A percentile compares a stretch with the other conserved stretches of the same genome.
Evolutionary conservation across 148 eudicot genomes (phyloP).

Genomic region (Agrostemma githago): DNA sequence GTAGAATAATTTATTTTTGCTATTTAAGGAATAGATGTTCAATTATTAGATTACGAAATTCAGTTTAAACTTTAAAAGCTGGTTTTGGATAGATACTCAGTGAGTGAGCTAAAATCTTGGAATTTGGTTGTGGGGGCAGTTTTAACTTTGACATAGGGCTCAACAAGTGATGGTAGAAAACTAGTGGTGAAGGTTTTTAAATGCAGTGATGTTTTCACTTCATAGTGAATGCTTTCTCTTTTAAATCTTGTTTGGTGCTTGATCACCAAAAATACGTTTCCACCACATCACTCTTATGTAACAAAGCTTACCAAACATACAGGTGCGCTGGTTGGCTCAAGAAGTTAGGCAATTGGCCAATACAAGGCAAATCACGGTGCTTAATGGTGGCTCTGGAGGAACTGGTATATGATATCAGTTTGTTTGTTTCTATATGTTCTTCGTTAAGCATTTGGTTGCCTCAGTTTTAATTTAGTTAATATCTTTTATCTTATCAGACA

Average conservation of each 20-base stretch:
- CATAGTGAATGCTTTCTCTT: not conserved
- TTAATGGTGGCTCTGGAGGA: constrained; percentile 60
- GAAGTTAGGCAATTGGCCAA: constrained; percentile 75
- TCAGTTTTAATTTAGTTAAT: constrained; percentile 9
- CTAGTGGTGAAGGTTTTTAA: too few relatives aligned
- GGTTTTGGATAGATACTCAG: too few relatives aligned
- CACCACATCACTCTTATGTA: not conserved
- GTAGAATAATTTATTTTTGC: too few relatives aligned
- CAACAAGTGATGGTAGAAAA: too few relatives aligned
- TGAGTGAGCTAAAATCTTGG: too few relatives aligned
- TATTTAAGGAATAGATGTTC: too few relatives aligned
- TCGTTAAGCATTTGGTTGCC: not conserved
- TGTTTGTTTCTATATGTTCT: not conserved
- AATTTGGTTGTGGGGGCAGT: too few relatives aligned
- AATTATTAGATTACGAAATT: too few relatives aligned
- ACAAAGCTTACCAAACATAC: constrained; percentile 19
- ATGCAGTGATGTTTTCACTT: not conserved
- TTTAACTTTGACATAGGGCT: too few relatives aligned
- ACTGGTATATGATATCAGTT: constrained; percentile 30
- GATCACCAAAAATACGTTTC: not conserved
- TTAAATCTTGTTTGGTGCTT: constrained; percentile 1
- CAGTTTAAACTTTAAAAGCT: too few relatives aligned
- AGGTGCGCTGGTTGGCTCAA: constrained; percentile 83
- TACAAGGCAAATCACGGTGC: constrained; percentile 64
- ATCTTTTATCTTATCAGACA: constrained; percentile 31